Evolutionary conservation across 1,139 yeast species (phyloP), one percentile per base, ranked within the genome.

Genomic region (Candida mesenterica): DNA sequence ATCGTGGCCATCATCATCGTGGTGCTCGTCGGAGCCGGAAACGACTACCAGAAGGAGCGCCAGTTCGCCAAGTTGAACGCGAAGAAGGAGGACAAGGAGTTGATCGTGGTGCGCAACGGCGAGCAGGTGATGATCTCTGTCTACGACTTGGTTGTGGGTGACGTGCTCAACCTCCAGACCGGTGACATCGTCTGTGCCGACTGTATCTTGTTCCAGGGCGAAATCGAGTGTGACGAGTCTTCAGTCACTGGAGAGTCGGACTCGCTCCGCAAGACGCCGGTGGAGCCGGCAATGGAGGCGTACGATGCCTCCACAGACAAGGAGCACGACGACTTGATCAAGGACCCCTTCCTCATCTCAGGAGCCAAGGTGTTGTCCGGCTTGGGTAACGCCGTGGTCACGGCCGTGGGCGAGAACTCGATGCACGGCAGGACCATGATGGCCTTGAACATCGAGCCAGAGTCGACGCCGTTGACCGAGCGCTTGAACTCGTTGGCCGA

Each of bases 131-230:
- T 80, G 48, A 68, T 89, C 15, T 80, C 92, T 5, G 81, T 92
- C 39, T 82, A 76, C 52, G 88, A 87, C 43, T 61, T 92, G 34
- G 54, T 83, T 33, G 97, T 87, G 13, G 99, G 99, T 30, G 99
- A 92, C 56, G 50, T 92, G 5, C 65, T 90, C 28, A 68, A 73
- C 38, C 63, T 92, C 34, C 95, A 89, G 59, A 95, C 98, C 3
- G 99, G 99, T 43, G 98, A 94, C 53, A 79, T 92, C 39, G 68
- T 92, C 3, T 95, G 98, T 0, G 94, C 92, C 1, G 99, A 92
- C 59, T 80, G 88, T 28, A 65, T 92, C 9, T 60, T 92, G 42
- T 65, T 88, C n/a, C 61, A 66, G 15, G 97, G 97, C 10, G 78
- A 75, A 38, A 77, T 94, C 46, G 92, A 86, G 52, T 83, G 95